Conservation (phyloP, 2,329 filamentous ascomycete species). For the Diaporthe sp. region DNA sequence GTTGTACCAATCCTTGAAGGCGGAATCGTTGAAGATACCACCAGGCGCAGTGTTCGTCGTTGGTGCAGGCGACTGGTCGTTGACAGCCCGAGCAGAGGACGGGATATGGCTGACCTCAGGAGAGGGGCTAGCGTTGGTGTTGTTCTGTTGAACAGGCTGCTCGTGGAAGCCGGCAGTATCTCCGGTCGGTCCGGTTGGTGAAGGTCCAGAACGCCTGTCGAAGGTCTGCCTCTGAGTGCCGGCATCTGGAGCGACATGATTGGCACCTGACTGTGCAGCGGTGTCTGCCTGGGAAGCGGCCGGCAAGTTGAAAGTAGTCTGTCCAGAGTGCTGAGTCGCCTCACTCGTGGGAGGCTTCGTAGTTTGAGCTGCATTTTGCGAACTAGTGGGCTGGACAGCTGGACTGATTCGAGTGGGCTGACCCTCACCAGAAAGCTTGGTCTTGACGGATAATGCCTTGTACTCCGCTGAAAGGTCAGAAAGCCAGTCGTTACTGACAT, state of each 20-base stretch:
- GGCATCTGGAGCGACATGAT: not conserved
- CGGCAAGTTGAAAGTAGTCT: not conserved
- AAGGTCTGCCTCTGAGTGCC: not conserved
- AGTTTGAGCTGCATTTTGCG: not conserved
- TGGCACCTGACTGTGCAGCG: not conserved
- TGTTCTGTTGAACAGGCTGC: not conserved
- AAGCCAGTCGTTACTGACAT: not conserved
- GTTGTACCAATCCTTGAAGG: conserved; percentile 17
- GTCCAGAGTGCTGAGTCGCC: not conserved
- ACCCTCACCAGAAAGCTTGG: not conserved
- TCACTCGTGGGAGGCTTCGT: not conserved
- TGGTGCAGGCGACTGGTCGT: not conserved
- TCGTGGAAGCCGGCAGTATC: not conserved
- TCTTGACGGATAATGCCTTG: not conserved
- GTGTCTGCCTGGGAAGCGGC: not conserved
- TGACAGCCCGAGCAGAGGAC: not conserved
- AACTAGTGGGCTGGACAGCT: not conserved
- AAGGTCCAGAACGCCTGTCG: not conserved
- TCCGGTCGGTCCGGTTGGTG: not conserved
- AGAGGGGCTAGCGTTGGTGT: not conserved
- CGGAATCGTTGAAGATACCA: not conserved
- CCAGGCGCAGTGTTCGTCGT: not conserved
- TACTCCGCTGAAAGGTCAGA: not conserved
- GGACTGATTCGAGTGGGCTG: not conserved
- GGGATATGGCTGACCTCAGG: not conserved